Percentiles rank a stretch among this genome's conserved stretches.
These are phyloP conservation scores for Penicillium desertorum DNA, from an alignment of 495 filamentous ascomycete species.

Conservation along the genomic window DNA sequence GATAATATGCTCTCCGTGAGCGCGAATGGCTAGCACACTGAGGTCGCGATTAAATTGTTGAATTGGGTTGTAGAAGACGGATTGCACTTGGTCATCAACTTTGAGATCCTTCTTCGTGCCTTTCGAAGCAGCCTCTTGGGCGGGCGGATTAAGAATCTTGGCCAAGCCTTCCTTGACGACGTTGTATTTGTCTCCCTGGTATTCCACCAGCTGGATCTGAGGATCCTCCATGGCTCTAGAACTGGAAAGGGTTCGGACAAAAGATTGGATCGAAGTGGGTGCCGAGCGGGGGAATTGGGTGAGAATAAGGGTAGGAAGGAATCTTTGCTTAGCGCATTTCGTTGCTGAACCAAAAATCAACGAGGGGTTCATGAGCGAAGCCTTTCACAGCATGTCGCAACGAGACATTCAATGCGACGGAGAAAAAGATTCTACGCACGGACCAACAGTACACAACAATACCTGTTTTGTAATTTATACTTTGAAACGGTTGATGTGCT, in stretches of 20 bases:
- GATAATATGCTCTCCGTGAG: slow-evolving; percentile 70
- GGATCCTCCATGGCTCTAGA: slow-evolving; percentile 21
- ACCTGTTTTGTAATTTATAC: slow-evolving; percentile 2
- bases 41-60: slow-evolving; percentile 98
- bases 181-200: slow-evolving; percentile 55
- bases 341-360: slow-evolving; percentile 6
- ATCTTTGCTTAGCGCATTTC: slow-evolving; percentile 17
- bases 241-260: slow-evolving; percentile 8
- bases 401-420: slow-evolving; percentile 12
- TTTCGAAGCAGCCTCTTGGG: slow-evolving; percentile 47
- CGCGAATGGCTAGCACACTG: slow-evolving; percentile 84
- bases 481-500: background rate
- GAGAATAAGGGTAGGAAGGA: background rate
- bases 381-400: slow-evolving; percentile 3
- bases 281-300: slow-evolving; percentile 1
- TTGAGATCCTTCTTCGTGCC: slow-evolving; percentile 43
- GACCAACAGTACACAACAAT: slow-evolving; percentile 14
- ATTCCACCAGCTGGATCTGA: slow-evolving; percentile 28
- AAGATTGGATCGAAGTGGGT: slow-evolving; percentile 4
- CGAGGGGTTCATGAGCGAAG: slow-evolving; percentile 17
- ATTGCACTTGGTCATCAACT: slow-evolving; percentile 58
- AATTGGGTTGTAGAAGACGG: slow-evolving; percentile 97
- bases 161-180: slow-evolving; percentile 70
- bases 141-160: slow-evolving; percentile 59
- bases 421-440: slow-evolving; percentile 28